Base-by-base conservation (phyloP, 2,329 filamentous ascomycete species). In the Ophiostoma pallidulum region DNA sequence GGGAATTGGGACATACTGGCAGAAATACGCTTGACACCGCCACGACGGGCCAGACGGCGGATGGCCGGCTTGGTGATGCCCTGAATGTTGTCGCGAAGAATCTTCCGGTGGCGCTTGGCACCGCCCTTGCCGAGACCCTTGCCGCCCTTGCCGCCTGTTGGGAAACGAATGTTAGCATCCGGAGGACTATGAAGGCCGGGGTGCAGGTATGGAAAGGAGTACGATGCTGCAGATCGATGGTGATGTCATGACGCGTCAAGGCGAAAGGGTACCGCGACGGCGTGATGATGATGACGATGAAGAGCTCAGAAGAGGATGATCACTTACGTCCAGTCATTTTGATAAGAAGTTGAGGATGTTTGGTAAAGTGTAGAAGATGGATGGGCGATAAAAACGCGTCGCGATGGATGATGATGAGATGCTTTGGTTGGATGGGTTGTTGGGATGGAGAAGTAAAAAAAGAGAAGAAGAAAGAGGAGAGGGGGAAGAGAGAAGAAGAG, bases 21-120 rank as follows among this genome's bases (percentile, higher is more conserved):
- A 64, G 89, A 95, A 65, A 96, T 96, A 94, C 90, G 90, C 87
- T 96, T 96, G 80, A 96, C 90, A 90, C 90, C 90, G 72, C 90
- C 90, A 92, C 90, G 89, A 75, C 90, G 90, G 58, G 90, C 90
- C 69, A 96, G 89, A 94, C 90, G 90, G 65, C 90, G 85, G 73
- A 96, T 96, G 64, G 90, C 90, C 63, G 90, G 90, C 86, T 96
- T 96, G 66, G 90, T 96, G 68, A 96, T 96, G 75, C 90, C 90
- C 77, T 96, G 90, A 67, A 96, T 96, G 86, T 95, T 96, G 85
- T 95, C 90, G 74, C 90, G 88, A 71, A 96, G 80, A 78, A 96
- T 96, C 86, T 96, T 96, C 66, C 91, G 84, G 77, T 96, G 90
- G 74, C 90, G 90, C 86, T 96, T 97, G 73, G 91, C 91, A 71